phyloP scores from a whole-genome alignment of 106 monocot species.

The Dendrobium officinale region DNA sequence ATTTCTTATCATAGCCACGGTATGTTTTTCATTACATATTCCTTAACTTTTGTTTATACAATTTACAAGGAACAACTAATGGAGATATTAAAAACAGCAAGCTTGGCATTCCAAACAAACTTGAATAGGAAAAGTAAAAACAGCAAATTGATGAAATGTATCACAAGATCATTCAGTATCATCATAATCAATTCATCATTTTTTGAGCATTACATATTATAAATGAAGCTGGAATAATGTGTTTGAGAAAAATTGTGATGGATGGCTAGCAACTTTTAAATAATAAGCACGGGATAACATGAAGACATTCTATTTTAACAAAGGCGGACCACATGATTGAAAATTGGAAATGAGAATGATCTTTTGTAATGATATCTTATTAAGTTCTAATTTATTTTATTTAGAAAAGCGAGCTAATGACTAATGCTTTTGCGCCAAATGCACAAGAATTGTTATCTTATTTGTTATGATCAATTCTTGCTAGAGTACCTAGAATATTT shows the following conservation, averaged over 20 bases:
- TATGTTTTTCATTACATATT: conserved; percentile 19
- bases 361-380: neutral
- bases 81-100: neutral
- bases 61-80: neutral
- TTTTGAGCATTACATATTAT: neutral
- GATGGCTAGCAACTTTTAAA: too few relatives aligned
- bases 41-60: neutral
- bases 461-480: too few relatives aligned
- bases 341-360: neutral
- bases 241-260: too few relatives aligned
- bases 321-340: neutral
- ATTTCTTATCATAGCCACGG: conserved; percentile 99
- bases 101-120: neutral
- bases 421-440: neutral
- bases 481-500: too few relatives aligned
- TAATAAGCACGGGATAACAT: neutral
- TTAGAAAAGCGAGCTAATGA: neutral
- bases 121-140: neutral
- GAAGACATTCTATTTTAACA: neutral
- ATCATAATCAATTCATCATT: neutral
- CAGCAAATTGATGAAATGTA: neutral
- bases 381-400: neutral
- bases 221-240: neutral
- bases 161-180: neutral
- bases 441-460: too few relatives aligned